Evolutionary conservation across 495 filamentous ascomycete species (phyloP).

Genomic region (Sphaerosporella brunnea): DNA sequence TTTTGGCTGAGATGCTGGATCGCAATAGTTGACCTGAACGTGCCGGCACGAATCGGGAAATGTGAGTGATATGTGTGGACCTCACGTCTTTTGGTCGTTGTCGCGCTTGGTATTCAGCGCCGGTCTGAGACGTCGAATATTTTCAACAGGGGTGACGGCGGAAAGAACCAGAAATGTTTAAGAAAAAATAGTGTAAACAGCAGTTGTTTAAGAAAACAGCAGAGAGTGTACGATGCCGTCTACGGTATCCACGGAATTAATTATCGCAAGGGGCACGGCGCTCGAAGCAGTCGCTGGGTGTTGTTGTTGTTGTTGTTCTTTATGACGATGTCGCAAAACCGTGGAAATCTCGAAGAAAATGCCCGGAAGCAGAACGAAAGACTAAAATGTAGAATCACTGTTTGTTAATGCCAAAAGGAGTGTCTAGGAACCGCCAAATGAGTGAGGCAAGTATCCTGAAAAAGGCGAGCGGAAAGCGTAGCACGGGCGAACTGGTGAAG

Average conservation of each 20-base stretch:
- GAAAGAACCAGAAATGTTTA: conserved; percentile 15
- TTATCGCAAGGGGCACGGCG: conserved; percentile 6
- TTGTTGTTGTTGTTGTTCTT: not conserved
- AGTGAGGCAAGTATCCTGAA: conserved; percentile 28
- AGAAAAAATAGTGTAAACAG: conserved; percentile 22
- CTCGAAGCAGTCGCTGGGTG: not conserved
- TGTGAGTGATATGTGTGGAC: no score
- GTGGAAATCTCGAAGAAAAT: conserved; percentile 5
- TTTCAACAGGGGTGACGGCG: conserved; percentile 8
- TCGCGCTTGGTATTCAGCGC: conserved; percentile 20
- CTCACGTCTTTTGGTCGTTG: no score
- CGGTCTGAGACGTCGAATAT: conserved; percentile 25
- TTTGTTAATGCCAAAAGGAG: conserved; percentile 25
- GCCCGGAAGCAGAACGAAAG: conserved; percentile 23
- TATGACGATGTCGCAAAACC: conserved; percentile 2
- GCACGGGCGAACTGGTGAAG: conserved; percentile 15
- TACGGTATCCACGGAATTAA: conserved; percentile 23
- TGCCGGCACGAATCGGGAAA: conserved; percentile 11
- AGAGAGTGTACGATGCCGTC: conserved; percentile 23
- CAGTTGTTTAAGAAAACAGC: conserved; percentile 11
- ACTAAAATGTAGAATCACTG: conserved; percentile 6
- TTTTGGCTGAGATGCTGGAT: no score
- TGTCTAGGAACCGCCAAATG: conserved; percentile 28
- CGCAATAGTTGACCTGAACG: conserved; percentile 26
- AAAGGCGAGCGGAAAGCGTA: conserved; percentile 27